Base-by-base conservation (phyloP, 768 basidiomycete genomes). In the Mycena haematopus region DNA sequence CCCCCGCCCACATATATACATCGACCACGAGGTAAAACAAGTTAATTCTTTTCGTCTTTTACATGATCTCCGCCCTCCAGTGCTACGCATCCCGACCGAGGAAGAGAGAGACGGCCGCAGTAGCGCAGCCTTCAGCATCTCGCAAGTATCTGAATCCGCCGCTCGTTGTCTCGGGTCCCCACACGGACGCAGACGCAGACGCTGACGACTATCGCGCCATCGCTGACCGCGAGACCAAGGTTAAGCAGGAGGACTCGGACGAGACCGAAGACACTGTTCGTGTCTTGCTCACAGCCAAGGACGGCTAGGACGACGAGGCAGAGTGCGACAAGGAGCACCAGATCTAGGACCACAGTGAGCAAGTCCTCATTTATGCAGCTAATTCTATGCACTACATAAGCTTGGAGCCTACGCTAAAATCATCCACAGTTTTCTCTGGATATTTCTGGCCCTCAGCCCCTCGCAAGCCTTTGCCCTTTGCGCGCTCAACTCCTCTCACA, bases 271-370 rank as follows among this genome's bases (percentile, higher is more conserved):
- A 75, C 63, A 75, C 71, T 19, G 69, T 77, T 52, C 73, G 81
- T 59, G 75, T 84, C 25, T 72, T 78, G 70, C 74, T 80, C 53
- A 82, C 76, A 68, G 78, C 76, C 53, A 84, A 77, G 62, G 77
- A 78, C 19, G 59, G 66, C 14, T 76, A 79, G 19, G 81, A 80
- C 47, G 84, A 86, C 22, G 89, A 91, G 9, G 72, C 82, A 19
- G 89, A 93, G 68, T 86, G 86, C 55, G 89, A 94, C 68, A 90
- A 88, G 67, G 89, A 93, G 68, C 86, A 84, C 59, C 79, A 89
- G 60, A 84, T 92, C 36, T 77, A 79, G 0, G 86, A 91, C 71
- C 97, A 99, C 74, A 97, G 96, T 75, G 81, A 85, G 96, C 92
- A 68, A 65, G 90, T 79, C 55, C 51, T 67, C 31, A 65, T 42